A percentile compares a stretch with the other conserved stretches of the same genome.
Conservation (phyloP, 768 basidiomycete genomes). For the Jaapia argillacea region DNA sequence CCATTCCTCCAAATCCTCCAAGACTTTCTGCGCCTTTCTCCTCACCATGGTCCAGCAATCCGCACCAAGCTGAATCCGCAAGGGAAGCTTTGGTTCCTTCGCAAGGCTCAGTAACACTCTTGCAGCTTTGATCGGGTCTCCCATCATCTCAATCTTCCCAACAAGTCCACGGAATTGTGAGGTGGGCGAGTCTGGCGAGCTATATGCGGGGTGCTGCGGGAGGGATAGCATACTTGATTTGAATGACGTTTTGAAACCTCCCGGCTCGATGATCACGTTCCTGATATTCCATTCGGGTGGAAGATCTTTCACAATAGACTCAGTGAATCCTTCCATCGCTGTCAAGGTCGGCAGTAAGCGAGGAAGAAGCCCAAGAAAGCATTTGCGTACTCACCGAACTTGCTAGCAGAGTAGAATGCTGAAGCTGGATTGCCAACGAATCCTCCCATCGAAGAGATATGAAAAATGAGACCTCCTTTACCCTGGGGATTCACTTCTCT, state of each 20-base stretch:
- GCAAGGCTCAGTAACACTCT: neutral
- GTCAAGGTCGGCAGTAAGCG: conserved; percentile 6
- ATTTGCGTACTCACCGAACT: conserved; percentile 10
- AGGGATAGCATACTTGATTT: too few species aligned
- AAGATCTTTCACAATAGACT: conserved; percentile 27
- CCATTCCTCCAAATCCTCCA: too few species aligned
- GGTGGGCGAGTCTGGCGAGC: neutral
- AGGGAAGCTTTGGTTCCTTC: neutral
- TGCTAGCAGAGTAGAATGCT: conserved; percentile 15
- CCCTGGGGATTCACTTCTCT: conserved; percentile 30
- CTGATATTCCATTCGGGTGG: conserved; percentile 40
- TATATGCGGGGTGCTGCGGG: neutral
- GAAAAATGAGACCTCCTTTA: conserved; percentile 25
- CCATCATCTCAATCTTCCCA: neutral
- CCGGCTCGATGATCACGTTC: conserved; percentile 15
- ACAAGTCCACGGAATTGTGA: neutral
- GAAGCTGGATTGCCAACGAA: conserved; percentile 9
- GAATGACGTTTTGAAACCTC: conserved; percentile 3
- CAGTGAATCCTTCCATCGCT: conserved; percentile 28
- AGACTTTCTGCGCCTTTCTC: too few species aligned
- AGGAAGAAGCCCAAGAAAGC: conserved; percentile 1
- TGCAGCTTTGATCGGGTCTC: neutral
- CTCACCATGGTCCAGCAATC: neutral
- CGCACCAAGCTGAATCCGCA: neutral
- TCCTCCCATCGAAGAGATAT: conserved; percentile 23